A percentile compares a stretch with the other conserved stretches of the same genome.
These are phyloP conservation scores for Lunularia cruciata DNA, from an alignment of 225 moss, liverwort and hornwort species.

Conservation along the genomic window DNA sequence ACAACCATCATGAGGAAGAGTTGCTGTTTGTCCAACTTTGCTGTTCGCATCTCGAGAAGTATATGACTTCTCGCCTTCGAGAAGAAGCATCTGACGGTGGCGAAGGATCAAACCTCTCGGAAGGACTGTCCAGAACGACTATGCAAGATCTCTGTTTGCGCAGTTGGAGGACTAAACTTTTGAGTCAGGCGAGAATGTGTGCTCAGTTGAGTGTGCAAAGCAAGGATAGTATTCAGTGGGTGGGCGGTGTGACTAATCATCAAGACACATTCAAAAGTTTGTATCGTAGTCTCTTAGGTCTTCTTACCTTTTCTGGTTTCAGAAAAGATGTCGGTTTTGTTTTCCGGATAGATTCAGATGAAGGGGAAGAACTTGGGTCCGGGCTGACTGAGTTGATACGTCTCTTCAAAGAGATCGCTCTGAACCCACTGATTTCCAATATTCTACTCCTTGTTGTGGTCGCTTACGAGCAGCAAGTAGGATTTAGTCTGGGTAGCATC, in stretches of 20 bases:
- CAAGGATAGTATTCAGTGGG: conserved; percentile 78
- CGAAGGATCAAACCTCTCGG: neutral
- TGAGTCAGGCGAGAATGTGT: conserved; percentile 57
- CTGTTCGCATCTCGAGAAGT: conserved; percentile 59
- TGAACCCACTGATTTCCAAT: conserved; percentile 92
- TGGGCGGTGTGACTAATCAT: conserved; percentile 94
- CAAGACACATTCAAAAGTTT: conserved; percentile 90
- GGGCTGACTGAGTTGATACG: conserved; percentile 56
- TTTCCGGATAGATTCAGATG: conserved; percentile 3
- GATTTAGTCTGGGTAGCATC: conserved; percentile 51
- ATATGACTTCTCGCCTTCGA: neutral
- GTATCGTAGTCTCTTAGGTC: conserved; percentile 81
- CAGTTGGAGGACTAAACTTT: conserved; percentile 67
- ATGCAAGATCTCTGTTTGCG: conserved; percentile 4
- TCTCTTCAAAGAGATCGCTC: conserved; percentile 62
- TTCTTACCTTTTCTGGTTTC: conserved; percentile 65
- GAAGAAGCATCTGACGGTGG: neutral
- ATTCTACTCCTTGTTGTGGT: conserved; percentile 59
- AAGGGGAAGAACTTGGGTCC: conserved; percentile 40
- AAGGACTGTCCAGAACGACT: neutral
- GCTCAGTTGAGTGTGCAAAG: conserved; percentile 62
- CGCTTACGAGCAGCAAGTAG: conserved; percentile 59
- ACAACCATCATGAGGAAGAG: conserved; percentile 99
- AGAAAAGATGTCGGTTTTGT: conserved; percentile 15
- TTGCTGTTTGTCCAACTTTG: conserved; percentile 90